Conservation (phyloP, 768 basidiomycete species). For the Suillus sp. region DNA sequence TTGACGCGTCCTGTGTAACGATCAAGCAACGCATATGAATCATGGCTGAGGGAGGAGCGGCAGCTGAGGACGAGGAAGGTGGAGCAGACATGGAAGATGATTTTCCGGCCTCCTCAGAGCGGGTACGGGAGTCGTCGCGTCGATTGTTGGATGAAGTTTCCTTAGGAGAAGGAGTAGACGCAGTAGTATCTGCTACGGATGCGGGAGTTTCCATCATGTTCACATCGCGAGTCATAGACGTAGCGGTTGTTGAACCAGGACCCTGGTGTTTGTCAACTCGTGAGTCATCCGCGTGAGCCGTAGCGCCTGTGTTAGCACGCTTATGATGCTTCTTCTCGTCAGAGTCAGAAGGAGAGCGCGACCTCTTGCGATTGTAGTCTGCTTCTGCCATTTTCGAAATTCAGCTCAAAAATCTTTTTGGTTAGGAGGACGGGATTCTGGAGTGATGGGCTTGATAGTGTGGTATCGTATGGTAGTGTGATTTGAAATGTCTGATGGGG, state of each 20-base stretch:
- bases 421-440: slow-evolving; percentile 38
- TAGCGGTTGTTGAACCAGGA: slow-evolving; percentile 41
- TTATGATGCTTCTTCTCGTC: slow-evolving; percentile 81
- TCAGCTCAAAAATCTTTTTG: slow-evolving; percentile 43
- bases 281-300: slow-evolving; percentile 63
- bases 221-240: slow-evolving; percentile 54
- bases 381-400: slow-evolving; percentile 80
- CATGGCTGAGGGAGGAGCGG: slow-evolving; percentile 68
- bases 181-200: slow-evolving; percentile 45
- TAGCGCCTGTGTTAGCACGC: slow-evolving; percentile 80
- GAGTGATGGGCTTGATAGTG: slow-evolving; percentile 49
- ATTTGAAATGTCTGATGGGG: slow-evolving; percentile 54
- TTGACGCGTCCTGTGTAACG: slow-evolving; percentile 98
- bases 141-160: slow-evolving; percentile 45
- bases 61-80: slow-evolving; percentile 50
- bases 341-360: slow-evolving; percentile 81
- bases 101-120: slow-evolving; percentile 39
- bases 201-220: slow-evolving; percentile 58
- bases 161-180: slow-evolving; percentile 60
- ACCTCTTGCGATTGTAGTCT: slow-evolving; percentile 83
- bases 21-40: slow-evolving; percentile 99
- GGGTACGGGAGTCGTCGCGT: slow-evolving; percentile 41
- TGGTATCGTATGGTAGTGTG: slow-evolving; percentile 38
- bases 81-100: slow-evolving; percentile 49
- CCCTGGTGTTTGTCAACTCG: slow-evolving; percentile 49